Base-by-base conservation (phyloP, 129 eudicot species). In the Tagetes patula region DNA sequence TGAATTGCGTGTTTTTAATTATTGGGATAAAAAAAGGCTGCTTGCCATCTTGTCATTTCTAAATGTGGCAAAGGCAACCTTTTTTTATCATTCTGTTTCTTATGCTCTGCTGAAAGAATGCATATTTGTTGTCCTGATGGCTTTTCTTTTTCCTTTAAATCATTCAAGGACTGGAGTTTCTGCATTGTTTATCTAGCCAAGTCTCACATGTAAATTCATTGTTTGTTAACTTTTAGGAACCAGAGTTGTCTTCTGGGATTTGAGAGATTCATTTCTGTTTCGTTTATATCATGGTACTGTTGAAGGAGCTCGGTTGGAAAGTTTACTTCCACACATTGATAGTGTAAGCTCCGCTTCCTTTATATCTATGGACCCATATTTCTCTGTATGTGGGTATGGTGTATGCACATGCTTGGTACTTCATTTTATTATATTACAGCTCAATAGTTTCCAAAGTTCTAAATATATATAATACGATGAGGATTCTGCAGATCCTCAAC, bases 171-270 rank as follows among this genome's bases (percentile, higher is more conserved):
- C 34, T 0, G 11, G 60, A 54, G 60, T 20, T 54, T 54, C 10
- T 54, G 60, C 60, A 54, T 20, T 54, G 34, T 54, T 20, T 50
- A 50, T 27, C 27, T 50, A 30, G 11, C 34, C 11, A 20, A 0
- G 10, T 6, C 30, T 34, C 10, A 20, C 30, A 62, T 37, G 46
- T 62, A 52, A 13, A 14, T 56, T 67, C 3, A 43, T 7, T 45
- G 47, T 65, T 72, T 69, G 39, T 58, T 79, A 39, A 77, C 33
- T 75, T 87, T 74, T 72, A 94, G 99, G 97, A 74, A 84, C 85
- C 53, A 90, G 82, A 82, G 80, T 86, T 72, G 85, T 90, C 67
- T 94, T 94, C 76, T 90, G 91, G 96, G 99, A 94, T 82, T 77
- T 94, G 78, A 86, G 97, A 72, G 91, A 90, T 40, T 56, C 87